Evolutionary conservation across 1,284 basidiomycete genomes (phyloP), one percentile per base, ranked within the genome.

Genomic region (Naganishia albida): DNA sequence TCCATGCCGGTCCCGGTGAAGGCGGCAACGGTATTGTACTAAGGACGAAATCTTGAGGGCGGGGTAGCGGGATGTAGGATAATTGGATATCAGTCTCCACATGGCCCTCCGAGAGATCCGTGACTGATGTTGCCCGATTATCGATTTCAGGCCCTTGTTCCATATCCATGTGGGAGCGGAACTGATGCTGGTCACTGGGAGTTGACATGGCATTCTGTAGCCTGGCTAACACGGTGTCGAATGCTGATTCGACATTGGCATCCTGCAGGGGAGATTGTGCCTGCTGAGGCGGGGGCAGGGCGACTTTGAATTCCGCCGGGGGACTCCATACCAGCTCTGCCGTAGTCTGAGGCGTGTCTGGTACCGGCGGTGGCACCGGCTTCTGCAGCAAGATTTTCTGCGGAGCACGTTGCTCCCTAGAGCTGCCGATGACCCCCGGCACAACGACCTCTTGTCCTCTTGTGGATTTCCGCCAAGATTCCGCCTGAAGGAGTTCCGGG

Each of bases 1-100:
- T 82, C 84, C 84, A 86, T 1, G 82, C 83, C 0, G 80, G 79
- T 0, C 78, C 74, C 2, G 81, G 80, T 0, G 78, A 79, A 16
- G 63, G 67, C 0, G 80, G 79, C 1, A 75, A 71, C 7, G 74
- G 71, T 1, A 68, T 62, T 38, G 74, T 72, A 1, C 76, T 77
- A 0, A 74, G 69, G 25, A 76, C 71, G 65, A 80, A 77, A 64
- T 74, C 75, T 15, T 39, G 28, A 26, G 66, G 64, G 25, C 63
- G 59, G 44, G 70, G 59, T 20, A 69, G 56, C 18, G 38, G 60
- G 4, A 38, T 38, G 46, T 50, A 60, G 23, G 23, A 39, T 16
- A 28, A n/a, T 28, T 16, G 57, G 23, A 1, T 48, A 8, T 26
- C 34, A 30, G 10, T 26, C 38, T 50, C 46, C 15, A 38, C 12